These are phyloP conservation scores for Cutaneotrichosporon curvatum DNA, from an alignment of 1,284 basidiomycete genomes.

Conservation along the genomic window DNA sequence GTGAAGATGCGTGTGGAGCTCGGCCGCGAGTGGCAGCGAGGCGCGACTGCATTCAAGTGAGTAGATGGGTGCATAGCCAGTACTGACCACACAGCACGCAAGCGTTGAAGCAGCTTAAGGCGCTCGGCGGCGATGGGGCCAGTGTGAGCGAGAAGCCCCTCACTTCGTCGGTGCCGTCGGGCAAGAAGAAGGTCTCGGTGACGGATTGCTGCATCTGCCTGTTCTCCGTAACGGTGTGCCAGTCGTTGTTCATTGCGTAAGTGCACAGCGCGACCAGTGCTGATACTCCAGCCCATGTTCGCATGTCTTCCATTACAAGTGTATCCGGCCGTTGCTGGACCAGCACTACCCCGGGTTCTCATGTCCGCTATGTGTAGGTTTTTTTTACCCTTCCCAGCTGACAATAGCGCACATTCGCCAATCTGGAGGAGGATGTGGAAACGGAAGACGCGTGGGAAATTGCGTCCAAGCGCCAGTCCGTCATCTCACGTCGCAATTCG, in stretches of 20 bases:
- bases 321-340: constrained; percentile 83
- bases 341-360: constrained; percentile 86
- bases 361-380: constrained; percentile 73
- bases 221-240: constrained; percentile 86
- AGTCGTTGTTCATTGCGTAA: constrained; percentile 87
- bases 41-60: constrained; percentile 90
- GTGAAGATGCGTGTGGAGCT: constrained; percentile 92
- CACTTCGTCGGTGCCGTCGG: constrained; percentile 17
- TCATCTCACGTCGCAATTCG: constrained; percentile 36
- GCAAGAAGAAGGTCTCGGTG: constrained; percentile 56
- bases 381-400: neutral
- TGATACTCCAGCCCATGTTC: constrained; percentile 66
- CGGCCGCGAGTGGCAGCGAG: constrained; percentile 79
- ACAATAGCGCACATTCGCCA: constrained; percentile 66
- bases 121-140: constrained; percentile 25
- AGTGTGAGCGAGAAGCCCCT: constrained; percentile 3
- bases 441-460: constrained; percentile 52
- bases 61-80: constrained; percentile 35
- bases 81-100: constrained; percentile 30
- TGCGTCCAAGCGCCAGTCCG: constrained; percentile 39
- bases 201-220: constrained; percentile 96
- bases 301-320: constrained; percentile 98
- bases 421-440: constrained; percentile 94
- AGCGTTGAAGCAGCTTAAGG: constrained; percentile 42
- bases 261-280: constrained; percentile 11